A percentile compares a stretch with the other conserved stretches of the same genome.
phyloP scores from a whole-genome alignment of 352 stramenopile genomes.

The Blastocystis sp. region DNA sequence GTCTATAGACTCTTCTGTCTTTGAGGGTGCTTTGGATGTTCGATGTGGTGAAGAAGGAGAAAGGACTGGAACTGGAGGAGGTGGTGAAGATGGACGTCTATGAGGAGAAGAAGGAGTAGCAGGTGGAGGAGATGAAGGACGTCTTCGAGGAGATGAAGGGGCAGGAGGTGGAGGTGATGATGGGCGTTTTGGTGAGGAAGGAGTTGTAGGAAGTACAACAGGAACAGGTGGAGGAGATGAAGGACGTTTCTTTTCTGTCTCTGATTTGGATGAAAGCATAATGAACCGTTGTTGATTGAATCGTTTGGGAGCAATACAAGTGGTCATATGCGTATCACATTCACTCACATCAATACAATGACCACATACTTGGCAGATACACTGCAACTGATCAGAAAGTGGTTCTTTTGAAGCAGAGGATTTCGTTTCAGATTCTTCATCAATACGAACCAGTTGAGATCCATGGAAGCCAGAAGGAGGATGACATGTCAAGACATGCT shows the following conservation, averaged over 20 bases:
- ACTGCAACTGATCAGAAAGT: neutral
- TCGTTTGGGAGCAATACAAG: neutral
- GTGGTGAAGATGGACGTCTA: no score
- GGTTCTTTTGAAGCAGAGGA: neutral
- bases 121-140: neutral
- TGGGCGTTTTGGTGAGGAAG: neutral
- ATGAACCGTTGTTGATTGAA: slow-evolving; percentile 40
- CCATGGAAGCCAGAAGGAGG: neutral
- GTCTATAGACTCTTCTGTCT: neutral
- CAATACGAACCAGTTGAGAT: slow-evolving; percentile 24
- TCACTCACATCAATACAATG: neutral
- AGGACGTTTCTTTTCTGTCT: neutral
- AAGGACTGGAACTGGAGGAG: no score
- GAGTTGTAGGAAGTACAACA: neutral
- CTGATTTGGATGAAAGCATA: neutral
- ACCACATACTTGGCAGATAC: slow-evolving; percentile 38
- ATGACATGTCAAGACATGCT: neutral
- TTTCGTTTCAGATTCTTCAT: neutral
- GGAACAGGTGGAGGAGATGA: neutral
- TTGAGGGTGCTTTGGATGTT: no score
- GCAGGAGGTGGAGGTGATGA: no score
- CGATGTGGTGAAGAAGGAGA: no score
- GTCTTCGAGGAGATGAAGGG: no score
- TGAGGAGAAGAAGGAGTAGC: neutral
- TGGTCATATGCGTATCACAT: neutral